phyloP scores from a whole-genome alignment of 225 moss, liverwort and hornwort species.

The Ulota crispa region DNA sequence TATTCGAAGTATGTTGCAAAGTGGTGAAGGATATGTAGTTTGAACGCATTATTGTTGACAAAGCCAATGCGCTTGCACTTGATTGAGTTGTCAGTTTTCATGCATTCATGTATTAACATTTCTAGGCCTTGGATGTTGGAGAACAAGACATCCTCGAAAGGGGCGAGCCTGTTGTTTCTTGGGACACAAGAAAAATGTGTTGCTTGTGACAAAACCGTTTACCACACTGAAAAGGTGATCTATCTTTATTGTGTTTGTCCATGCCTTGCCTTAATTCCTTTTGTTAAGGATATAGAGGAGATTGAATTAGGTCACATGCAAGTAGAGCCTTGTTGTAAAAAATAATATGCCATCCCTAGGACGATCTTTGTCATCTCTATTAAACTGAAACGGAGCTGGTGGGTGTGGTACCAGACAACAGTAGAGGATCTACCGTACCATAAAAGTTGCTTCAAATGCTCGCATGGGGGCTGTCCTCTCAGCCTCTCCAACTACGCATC shows the following conservation, averaged over 20 bases:
- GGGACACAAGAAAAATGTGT: constrained; percentile 96
- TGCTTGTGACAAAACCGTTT: constrained; percentile 69
- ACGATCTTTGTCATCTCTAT: no score
- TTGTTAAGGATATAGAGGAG: neutral
- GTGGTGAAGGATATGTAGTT: neutral
- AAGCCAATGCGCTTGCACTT: neutral
- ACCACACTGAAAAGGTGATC: constrained; percentile 75
- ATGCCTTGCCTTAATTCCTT: neutral
- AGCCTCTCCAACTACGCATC: constrained; percentile 86
- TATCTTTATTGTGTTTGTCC: neutral
- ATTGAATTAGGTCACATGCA: neutral
- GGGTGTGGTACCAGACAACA: constrained; percentile 58
- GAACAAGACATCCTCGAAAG: constrained; percentile 71
- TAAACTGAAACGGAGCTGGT: neutral
- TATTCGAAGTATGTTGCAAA: neutral
- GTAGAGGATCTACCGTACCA: constrained; percentile 86
- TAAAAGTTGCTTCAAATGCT: constrained; percentile 92
- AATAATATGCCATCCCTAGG: no score
- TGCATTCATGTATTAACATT: constrained; percentile 44
- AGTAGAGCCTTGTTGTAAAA: neutral
- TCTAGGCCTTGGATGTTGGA: constrained; percentile 52
- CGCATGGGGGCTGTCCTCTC: constrained; percentile 74
- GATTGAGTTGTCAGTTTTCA: constrained; percentile 32
- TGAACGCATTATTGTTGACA: neutral
- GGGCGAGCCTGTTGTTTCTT: constrained; percentile 52